Evolutionary conservation across 2,329 filamentous ascomycete species (phyloP).

Genomic region (Metarhizium rileyi): DNA sequence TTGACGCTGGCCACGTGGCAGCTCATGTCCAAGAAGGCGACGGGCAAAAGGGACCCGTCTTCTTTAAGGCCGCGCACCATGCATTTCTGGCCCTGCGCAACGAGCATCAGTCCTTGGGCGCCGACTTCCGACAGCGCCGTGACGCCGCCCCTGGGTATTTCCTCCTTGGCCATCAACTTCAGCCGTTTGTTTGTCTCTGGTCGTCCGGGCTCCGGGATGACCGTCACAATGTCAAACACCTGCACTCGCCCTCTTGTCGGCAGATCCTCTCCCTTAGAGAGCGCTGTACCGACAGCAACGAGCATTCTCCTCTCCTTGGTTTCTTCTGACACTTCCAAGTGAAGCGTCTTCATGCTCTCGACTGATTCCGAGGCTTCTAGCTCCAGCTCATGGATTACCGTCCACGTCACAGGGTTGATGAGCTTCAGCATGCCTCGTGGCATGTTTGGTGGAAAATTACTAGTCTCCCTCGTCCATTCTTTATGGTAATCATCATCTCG

Average conservation of each 20-base stretch:
- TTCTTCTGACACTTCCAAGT: constrained; percentile 81
- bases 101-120: constrained; percentile 78
- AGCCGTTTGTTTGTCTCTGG: constrained; percentile 80
- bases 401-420: constrained; percentile 67
- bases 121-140: constrained; percentile 79
- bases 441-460: constrained; percentile 52
- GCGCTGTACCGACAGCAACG: constrained; percentile 74
- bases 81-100: constrained; percentile 91
- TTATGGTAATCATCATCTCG: constrained; percentile 77
- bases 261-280: constrained; percentile 83
- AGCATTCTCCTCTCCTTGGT: constrained; percentile 80
- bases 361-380: constrained; percentile 69
- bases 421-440: constrained; percentile 69
- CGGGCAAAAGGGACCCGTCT: constrained; percentile 82
- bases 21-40: constrained; percentile 97
- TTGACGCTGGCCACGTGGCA: constrained; percentile 84
- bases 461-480: constrained; percentile 69
- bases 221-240: constrained; percentile 83
- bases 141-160: constrained; percentile 83
- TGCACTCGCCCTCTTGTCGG: constrained; percentile 77
- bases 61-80: constrained; percentile 96
- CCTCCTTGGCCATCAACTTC: constrained; percentile 79
- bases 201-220: constrained; percentile 78
- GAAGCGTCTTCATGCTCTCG: constrained; percentile 72
- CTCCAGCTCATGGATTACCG: constrained; percentile 64